phyloP scores from a whole-genome alignment of 2,329 filamentous ascomycete species.

The Botrytis medusae region DNA sequence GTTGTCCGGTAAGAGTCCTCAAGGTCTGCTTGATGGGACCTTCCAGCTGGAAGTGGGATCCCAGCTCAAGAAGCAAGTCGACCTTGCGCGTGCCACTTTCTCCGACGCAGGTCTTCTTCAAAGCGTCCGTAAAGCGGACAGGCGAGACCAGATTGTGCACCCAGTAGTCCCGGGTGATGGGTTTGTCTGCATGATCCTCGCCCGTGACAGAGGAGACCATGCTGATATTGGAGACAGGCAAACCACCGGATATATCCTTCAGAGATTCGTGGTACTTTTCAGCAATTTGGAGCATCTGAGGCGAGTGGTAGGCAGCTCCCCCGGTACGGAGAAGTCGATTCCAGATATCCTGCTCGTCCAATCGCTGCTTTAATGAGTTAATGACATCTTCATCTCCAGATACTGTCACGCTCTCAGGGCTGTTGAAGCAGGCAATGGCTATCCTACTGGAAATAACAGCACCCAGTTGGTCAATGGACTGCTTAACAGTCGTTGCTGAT shows the following conservation, averaged over 20 bases:
- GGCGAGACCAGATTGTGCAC: slow-evolving; percentile 45
- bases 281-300: background rate
- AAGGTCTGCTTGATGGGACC: slow-evolving; percentile 32
- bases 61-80: slow-evolving; percentile 24
- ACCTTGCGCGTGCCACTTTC: background rate
- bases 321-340: slow-evolving; percentile 21
- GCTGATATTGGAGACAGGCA: background rate
- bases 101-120: background rate
- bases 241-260: background rate
- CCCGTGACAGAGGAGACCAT: slow-evolving; percentile 48
- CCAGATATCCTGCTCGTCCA: slow-evolving; percentile 30
- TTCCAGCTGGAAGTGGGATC: slow-evolving; percentile 27
- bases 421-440: slow-evolving; percentile 26
- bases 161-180: slow-evolving; percentile 43
- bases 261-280: background rate
- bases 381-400: slow-evolving; percentile 12
- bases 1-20: slow-evolving; percentile 40
- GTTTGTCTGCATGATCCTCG: background rate
- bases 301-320: background rate
- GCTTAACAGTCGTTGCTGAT: slow-evolving; percentile 26
- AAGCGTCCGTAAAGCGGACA: slow-evolving; percentile 34
- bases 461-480: background rate
- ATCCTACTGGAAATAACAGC: background rate
- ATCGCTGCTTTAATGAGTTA: slow-evolving; percentile 21
- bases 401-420: background rate